phyloP scores from a whole-genome alignment of 129 eudicot genomes.

The Logfia minima region DNA sequence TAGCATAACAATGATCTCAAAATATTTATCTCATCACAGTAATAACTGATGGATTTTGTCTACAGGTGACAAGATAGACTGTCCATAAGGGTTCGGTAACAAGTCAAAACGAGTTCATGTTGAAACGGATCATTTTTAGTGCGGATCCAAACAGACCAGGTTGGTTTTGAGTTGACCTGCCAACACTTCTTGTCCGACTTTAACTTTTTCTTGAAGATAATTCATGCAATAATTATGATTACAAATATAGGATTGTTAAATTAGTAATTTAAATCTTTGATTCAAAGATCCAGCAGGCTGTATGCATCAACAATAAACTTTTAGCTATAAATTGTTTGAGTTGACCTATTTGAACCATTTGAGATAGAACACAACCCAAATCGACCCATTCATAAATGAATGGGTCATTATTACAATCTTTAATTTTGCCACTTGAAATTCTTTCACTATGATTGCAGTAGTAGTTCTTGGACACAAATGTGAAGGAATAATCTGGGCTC shows the following conservation, averaged over 20 bases:
- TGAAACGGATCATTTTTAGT: background rate
- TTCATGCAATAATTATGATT: background rate
- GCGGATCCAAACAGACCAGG: background rate
- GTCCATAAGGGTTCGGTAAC: background rate
- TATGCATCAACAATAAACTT: background rate
- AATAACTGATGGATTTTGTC: background rate
- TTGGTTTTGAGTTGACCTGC: background rate
- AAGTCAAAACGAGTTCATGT: background rate
- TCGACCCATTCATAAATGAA: background rate
- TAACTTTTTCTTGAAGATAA: background rate
- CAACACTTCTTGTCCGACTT: background rate
- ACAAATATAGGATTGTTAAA: background rate
- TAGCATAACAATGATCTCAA: background rate
- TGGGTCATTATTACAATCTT: background rate
- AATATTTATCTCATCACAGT: background rate
- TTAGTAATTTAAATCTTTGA: background rate
- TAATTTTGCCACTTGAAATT: background rate
- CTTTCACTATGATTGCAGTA: background rate
- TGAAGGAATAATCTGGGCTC: background rate
- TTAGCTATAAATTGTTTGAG: background rate
- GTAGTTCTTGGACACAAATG: background rate
- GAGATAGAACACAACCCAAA: background rate
- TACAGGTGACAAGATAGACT: background rate
- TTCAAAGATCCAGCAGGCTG: background rate
- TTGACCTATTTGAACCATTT: background rate